Base-by-base conservation (phyloP, 2,329 filamentous ascomycete species). In the Ilyonectria sp. region DNA sequence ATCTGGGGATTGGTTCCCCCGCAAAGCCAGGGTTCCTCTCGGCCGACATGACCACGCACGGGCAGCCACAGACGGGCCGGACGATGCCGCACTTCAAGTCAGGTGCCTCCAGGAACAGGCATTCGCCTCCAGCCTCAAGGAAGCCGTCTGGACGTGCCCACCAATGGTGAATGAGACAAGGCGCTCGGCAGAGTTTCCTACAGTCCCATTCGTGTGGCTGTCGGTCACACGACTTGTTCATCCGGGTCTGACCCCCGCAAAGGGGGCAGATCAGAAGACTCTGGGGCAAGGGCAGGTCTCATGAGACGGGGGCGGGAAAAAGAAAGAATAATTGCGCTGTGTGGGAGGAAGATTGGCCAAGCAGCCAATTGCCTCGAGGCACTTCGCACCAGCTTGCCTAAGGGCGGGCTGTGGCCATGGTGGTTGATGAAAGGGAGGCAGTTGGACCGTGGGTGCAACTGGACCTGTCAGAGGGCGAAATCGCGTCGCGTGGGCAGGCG, bases 81-180 rank as follows among this genome's bases (percentile, higher is more conserved):
- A 43, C 60, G 26, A 67, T 50, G 65, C 60, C 55, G 55, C 60
- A 55, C 57, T 69, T 44, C 52, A 60, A 69, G 69, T 75, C 72
- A 74, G 72, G 71, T 72, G 72, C 63, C 60, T 67, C 62, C 67
- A 73, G 71, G 72, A 67, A 75, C 71, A 64, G 60, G 63, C 65
- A 63, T 62, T 50, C 54, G 54, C 31, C 50, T 40, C 40, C 26
- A 65, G 57, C 71, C 62, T 56, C 70, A 60, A 60, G 63, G 61
- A 61, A 61, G 64, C 54, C 26, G 47, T 62, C 47, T 31, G 37
- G 44, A 26, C 8, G 49, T 23, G 47, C 37, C 59, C 43, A 23
- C 59, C 59, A 63, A 44, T 63, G 43, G 37, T 52, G 67, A 60
- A 60, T 26, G 49, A 66, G 73, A 58, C 65, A 69, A 68, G 66